Base-by-base conservation (phyloP, 1,139 yeast genomes). In the Debaryomycetaceae sp. region DNA sequence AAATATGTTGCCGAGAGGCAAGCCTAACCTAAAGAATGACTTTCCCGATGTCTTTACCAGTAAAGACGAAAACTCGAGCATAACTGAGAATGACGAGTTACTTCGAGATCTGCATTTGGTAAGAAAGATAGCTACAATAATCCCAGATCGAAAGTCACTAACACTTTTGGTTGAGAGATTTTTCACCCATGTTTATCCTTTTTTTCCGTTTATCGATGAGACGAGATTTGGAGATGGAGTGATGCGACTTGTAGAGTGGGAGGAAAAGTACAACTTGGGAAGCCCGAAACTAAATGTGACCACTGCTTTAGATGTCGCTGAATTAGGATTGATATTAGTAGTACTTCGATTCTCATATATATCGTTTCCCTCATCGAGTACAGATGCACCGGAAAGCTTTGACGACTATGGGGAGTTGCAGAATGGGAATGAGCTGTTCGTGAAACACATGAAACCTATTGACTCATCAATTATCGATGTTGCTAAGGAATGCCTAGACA, bases 231-330 rank as follows among this genome's bases (percentile, higher is more conserved):
- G 52, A 35, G 41, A 39, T n/a, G 57, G 53, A 9, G 40, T 62
- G 35, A 36, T 48, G 4, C 44, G 50, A 17, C 54, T 65, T 4
- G 44, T 66, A 14, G 70, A 70, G 0, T 59, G 63, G 0, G 55
- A 53, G 23, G 54, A 52, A 8, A 54, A 49, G 38, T 55, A 52
- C 7, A 63, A 60, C 36, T 48, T 30, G 23, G 38, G 20, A 2
- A 49, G 62, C 6, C 39, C 40, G 5, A 48, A 48, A 8, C 40
- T 75, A 8, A 57, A 55, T 6, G 52, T 77, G 9, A 64, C 62
- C 5, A 69, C 62, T 47, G 60, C 75, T 47, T 58, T 73, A 27
- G 83, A 78, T 53, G 70, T 76, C 50, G 80, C 83, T 1, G 57
- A 63, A 33, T 38, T 76, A 34, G 82, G 81, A 0, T 62, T 64